Conservation (phyloP, 1,284 basidiomycete genomes). For the Tilletia caries region DNA sequence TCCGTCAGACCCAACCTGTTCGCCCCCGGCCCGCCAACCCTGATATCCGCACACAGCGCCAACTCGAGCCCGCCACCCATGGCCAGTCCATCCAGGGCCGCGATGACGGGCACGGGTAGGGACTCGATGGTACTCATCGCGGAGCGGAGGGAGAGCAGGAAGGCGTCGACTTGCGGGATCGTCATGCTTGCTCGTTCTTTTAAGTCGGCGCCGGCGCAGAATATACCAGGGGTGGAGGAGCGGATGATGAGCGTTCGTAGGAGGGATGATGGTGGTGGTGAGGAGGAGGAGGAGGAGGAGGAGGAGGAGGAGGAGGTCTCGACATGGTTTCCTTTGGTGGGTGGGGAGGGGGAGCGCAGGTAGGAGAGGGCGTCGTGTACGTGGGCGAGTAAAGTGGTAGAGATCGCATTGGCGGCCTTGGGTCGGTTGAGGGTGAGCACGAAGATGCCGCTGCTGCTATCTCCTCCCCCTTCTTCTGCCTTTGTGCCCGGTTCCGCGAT, state of each 20-base stretch:
- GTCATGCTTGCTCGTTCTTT: constrained; percentile 73
- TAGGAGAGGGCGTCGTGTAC: constrained; percentile 64
- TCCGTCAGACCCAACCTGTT: constrained; percentile 80
- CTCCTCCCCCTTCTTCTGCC: not conserved
- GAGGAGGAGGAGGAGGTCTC: constrained; percentile 40
- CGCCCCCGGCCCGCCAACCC: constrained; percentile 69
- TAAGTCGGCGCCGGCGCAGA: constrained; percentile 90
- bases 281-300: not conserved
- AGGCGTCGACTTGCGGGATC: constrained; percentile 65
- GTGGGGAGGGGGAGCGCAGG: not conserved
- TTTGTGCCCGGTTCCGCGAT: not conserved
- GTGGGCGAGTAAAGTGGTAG: constrained; percentile 65
- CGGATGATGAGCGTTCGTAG: constrained; percentile 71
- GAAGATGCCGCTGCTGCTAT: constrained; percentile 44
- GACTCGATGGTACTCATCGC: constrained; percentile 72
- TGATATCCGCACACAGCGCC: constrained; percentile 78
- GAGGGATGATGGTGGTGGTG: not conserved
- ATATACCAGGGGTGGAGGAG: constrained; percentile 67
- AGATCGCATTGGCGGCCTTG: constrained; percentile 83
- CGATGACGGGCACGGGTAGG: constrained; percentile 81
- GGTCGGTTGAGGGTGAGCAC: constrained; percentile 69
- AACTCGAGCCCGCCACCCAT: constrained; percentile 87
- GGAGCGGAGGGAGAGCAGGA: constrained; percentile 72
- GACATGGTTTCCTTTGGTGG: constrained; percentile 10
- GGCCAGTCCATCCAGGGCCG: constrained; percentile 87